A percentile compares a stretch with the other conserved stretches of the same genome.
phyloP scores from a whole-genome alignment of 2,329 filamentous ascomycete species.

The Stromatinia cepivora region DNA sequence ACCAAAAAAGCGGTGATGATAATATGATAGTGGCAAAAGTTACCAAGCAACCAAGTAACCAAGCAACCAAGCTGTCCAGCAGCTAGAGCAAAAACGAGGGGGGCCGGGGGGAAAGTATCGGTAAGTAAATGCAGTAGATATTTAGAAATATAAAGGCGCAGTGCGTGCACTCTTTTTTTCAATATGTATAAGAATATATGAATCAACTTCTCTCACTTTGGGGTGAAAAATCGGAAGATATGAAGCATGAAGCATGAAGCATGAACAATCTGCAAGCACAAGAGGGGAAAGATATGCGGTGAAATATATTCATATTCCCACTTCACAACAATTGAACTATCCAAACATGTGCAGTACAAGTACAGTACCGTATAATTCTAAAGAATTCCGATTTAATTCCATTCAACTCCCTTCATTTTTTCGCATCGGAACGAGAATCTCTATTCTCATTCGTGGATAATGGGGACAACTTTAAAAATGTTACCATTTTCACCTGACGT shows the following conservation, averaged over 20 bases:
- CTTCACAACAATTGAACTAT: conserved; percentile 7
- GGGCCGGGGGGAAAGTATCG: conserved; percentile 12
- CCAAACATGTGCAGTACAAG: neutral
- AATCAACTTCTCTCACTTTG: neutral
- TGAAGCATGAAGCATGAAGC: conserved; percentile 11
- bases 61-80: conserved; percentile 15
- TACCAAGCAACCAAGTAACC: conserved; percentile 5
- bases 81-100: conserved; percentile 12
- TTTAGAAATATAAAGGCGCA: conserved; percentile 16
- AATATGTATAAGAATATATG: neutral
- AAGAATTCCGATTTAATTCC: neutral
- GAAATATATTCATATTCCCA: conserved; percentile 15
- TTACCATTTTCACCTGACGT: conserved; percentile 23
- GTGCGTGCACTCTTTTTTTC: conserved; percentile 1
- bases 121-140: conserved; percentile 5
- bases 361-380: neutral
- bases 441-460: conserved; percentile 3
- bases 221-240: neutral
- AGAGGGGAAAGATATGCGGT: conserved; percentile 8
- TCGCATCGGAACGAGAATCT: conserved; percentile 6
- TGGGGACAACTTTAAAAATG: conserved; percentile 1
- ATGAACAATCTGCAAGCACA: conserved; percentile 21
- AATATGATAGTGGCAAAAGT: conserved; percentile 12
- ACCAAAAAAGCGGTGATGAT: conserved; percentile 17
- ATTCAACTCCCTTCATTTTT: neutral